These are phyloP conservation scores for Aaosphaeria arxii DNA, from an alignment of 2,329 filamentous ascomycete species.

Conservation along the genomic window DNA sequence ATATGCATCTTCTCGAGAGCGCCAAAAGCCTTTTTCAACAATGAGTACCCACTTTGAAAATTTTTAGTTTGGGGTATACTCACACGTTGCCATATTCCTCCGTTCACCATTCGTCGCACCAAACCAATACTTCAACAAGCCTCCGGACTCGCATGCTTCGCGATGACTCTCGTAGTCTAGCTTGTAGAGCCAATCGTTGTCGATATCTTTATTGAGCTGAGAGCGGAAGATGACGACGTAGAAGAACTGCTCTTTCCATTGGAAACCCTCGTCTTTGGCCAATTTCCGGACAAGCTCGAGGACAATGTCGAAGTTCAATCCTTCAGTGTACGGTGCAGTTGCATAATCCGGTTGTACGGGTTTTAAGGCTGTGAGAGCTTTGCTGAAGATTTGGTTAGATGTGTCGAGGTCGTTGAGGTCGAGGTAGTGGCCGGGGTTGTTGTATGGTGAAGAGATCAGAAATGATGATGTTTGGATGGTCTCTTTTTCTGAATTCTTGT, in stretches of 20 bases:
- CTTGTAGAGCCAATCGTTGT: slow-evolving; percentile 64
- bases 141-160: slow-evolving; percentile 76
- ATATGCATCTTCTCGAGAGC: slow-evolving; percentile 59
- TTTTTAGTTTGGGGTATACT: slow-evolving; percentile 19
- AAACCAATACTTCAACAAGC: slow-evolving; percentile 93
- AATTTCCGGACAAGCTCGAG: slow-evolving; percentile 58
- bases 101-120: slow-evolving; percentile 67
- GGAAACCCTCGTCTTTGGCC: slow-evolving; percentile 40
- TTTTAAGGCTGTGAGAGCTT: slow-evolving; percentile 64
- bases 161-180: slow-evolving; percentile 77
- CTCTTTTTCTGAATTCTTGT: neutral
- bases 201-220: slow-evolving; percentile 63
- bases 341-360: slow-evolving; percentile 70
- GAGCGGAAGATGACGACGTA: slow-evolving; percentile 86
- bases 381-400: slow-evolving; percentile 67
- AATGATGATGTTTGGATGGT: slow-evolving; percentile 23
- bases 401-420: slow-evolving; percentile 65
- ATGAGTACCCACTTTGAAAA: neutral
- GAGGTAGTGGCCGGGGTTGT: slow-evolving; percentile 66
- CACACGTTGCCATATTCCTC: slow-evolving; percentile 74
- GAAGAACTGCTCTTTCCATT: slow-evolving; percentile 57
- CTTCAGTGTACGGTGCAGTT: slow-evolving; percentile 66
- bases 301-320: slow-evolving; percentile 73
- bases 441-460: slow-evolving; percentile 74
- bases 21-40: slow-evolving; percentile 56